These are phyloP conservation scores for Rhizomucor miehei DNA, from an alignment of 371 early-diverging fungal genomes.

Conservation along the genomic window DNA sequence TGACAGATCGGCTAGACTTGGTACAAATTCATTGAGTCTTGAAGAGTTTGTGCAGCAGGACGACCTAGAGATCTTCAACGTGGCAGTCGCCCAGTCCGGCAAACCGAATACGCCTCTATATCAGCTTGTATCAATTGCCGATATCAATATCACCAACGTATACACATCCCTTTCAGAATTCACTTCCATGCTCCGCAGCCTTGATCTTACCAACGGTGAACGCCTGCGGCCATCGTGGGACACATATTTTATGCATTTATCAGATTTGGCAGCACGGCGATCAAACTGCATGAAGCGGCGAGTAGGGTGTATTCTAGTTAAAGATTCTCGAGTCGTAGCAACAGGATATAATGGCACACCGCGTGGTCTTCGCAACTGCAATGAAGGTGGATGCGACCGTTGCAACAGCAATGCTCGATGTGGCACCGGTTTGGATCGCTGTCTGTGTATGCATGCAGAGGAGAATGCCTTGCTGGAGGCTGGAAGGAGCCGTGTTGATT, in stretches of 20 bases:
- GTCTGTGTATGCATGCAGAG: slow-evolving; percentile 98
- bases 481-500: slow-evolving; percentile 78
- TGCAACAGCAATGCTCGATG: slow-evolving; percentile 85
- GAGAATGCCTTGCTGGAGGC: slow-evolving; percentile 98
- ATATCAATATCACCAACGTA: slow-evolving; percentile 64
- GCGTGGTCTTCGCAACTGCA: slow-evolving; percentile 87
- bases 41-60: slow-evolving; percentile 35
- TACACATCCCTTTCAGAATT: slow-evolving; percentile 32
- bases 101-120: slow-evolving; percentile 27
- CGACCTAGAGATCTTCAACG: slow-evolving; percentile 39
- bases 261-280: slow-evolving; percentile 81
- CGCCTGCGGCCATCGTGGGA: slow-evolving; percentile 92
- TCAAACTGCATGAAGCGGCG: slow-evolving; percentile 98
- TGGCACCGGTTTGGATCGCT: slow-evolving; percentile 80
- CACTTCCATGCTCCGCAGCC: not conserved
- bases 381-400: slow-evolving; percentile 91
- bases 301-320: slow-evolving; percentile 95
- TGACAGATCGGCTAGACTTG: slow-evolving; percentile 4
- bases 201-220: slow-evolving; percentile 66
- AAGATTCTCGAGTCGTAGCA: slow-evolving; percentile 85
- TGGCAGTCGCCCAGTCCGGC: slow-evolving; percentile 10
- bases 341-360: slow-evolving; percentile 99
- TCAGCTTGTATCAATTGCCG: slow-evolving; percentile 49
- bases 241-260: slow-evolving; percentile 96
- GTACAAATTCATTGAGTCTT: not conserved